Conservation (phyloP, 2,329 filamentous ascomycete genomes). For the Shiraia bambusicola region DNA sequence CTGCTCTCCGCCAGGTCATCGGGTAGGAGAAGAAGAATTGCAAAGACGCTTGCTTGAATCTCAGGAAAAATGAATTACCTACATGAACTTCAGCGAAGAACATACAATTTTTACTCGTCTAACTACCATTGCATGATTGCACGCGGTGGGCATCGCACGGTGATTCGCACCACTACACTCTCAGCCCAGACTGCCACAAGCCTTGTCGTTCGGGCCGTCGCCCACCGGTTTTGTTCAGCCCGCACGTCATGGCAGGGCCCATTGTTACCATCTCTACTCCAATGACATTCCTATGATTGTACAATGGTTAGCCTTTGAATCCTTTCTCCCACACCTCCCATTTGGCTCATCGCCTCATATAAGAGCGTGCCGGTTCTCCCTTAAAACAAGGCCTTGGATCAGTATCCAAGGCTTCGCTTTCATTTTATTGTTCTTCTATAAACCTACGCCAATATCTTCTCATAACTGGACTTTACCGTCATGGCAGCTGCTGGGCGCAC, state of each 20-base stretch:
- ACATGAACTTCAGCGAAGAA: too few relatives aligned
- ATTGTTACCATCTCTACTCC: slow-evolving; percentile 9
- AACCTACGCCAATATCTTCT: slow-evolving; percentile 8
- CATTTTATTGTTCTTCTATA: background rate
- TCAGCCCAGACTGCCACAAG: slow-evolving; percentile 30
- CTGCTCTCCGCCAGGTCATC: too few relatives aligned
- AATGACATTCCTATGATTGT: slow-evolving; percentile 23
- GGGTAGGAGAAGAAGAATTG: too few relatives aligned
- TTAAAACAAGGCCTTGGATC: slow-evolving; percentile 1
- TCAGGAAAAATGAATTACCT: too few relatives aligned
- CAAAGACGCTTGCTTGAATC: too few relatives aligned
- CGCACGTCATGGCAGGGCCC: slow-evolving; percentile 25
- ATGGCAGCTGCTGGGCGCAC: slow-evolving; percentile 64
- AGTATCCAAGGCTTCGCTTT: background rate
- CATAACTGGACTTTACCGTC: slow-evolving; percentile 9
- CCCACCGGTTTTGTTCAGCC: slow-evolving; percentile 11
- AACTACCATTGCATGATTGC: too few relatives aligned
- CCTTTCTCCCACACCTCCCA: slow-evolving; percentile 11
- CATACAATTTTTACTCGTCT: too few relatives aligned
- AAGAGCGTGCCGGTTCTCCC: slow-evolving; percentile 4
- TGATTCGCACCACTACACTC: slow-evolving; percentile 1
- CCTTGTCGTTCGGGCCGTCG: slow-evolving; percentile 19
- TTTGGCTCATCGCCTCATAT: slow-evolving; percentile 1
- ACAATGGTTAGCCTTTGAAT: slow-evolving; percentile 7
- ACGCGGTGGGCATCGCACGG: too few relatives aligned